Evolutionary conservation across 345 rosid genomes (phyloP), one percentile per base, ranked within the genome.

Genomic region (Boechera retrofracta): DNA sequence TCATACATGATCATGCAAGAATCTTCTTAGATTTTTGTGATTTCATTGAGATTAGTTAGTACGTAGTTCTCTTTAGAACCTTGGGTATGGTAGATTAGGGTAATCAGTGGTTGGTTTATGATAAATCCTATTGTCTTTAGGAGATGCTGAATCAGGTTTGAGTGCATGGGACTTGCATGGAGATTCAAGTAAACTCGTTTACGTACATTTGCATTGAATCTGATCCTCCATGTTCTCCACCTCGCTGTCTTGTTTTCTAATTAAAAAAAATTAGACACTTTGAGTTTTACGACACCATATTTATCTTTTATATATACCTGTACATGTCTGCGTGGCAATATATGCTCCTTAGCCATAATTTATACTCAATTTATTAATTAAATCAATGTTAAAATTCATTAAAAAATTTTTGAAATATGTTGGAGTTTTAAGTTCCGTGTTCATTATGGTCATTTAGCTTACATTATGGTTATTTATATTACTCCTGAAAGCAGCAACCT

Each of bases 251-350:
- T 51, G 57, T 21, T 67, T 51, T 35, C 9, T 39, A 16, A 21
- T 45, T 10, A 6, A 35, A 35, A 7, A 35, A 45, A 16, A 16
- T 45, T 45, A 45, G 0, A 5, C 7, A 15, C 51, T 15, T 45
- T 26, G 35, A 52, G 61, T 26, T 52, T 45, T 35, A 71, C 67
- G 64, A 7, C 56, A 41, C 57, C 53, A 39, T 56, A 11, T 21
- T 36, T 26, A 31, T 64, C n/a, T 29, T n/a, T 10, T 7, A 13
- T 31, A 2, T 5, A 49, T 52, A 6, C 5, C 42, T 35, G 35
- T n/a, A 45, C 51, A n/a, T 55, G n/a, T 12, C 48, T 39, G 51
- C 52, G 53, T 69, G 60, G 52, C 36, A 52, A 67, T 67, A 36
- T 52, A 36, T 67, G 72, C 52, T 52, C 60, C 47, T 67, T 67